These are phyloP conservation scores for Coleophoma eucalyptorum DNA, from an alignment of 2,329 filamentous ascomycete species.

Conservation along the genomic window DNA sequence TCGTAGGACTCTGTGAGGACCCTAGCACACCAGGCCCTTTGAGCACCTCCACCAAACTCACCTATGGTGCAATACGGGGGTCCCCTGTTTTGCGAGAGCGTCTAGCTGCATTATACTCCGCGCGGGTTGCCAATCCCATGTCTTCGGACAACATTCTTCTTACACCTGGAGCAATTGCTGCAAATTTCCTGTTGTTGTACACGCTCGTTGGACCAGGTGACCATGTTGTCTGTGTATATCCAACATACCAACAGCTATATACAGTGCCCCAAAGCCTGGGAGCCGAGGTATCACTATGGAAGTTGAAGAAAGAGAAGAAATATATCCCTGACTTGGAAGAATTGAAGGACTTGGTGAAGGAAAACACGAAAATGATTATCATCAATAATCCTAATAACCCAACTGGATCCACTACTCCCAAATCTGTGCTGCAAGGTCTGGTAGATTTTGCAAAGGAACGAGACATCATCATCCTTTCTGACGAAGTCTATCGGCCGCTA, in stretches of 20 bases:
- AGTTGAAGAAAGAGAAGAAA: slow-evolving; percentile 56
- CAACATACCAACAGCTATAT: slow-evolving; percentile 84
- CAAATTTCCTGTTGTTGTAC: slow-evolving; percentile 81
- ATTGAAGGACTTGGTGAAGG: slow-evolving; percentile 59
- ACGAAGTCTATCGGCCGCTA: slow-evolving; percentile 82
- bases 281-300: slow-evolving; percentile 76
- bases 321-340: slow-evolving; percentile 67
- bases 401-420: slow-evolving; percentile 67
- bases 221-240: slow-evolving; percentile 83
- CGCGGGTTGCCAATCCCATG: slow-evolving; percentile 42
- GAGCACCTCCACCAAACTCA: slow-evolving; percentile 56
- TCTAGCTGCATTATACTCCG: slow-evolving; percentile 62
- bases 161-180: slow-evolving; percentile 75
- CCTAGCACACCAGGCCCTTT: slow-evolving; percentile 37
- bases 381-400: slow-evolving; percentile 81
- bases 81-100: slow-evolving; percentile 59
- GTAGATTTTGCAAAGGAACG: slow-evolving; percentile 59
- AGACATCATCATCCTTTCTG: slow-evolving; percentile 64
- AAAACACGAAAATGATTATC: slow-evolving; percentile 69
- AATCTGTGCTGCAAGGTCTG: slow-evolving; percentile 54
- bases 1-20: slow-evolving; percentile 55
- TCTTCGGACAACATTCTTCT: slow-evolving; percentile 65
- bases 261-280: slow-evolving; percentile 70
- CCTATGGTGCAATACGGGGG: slow-evolving; percentile 71
- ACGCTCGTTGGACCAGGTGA: slow-evolving; percentile 68